A percentile compares a stretch with the other conserved stretches of the same genome.
These are phyloP conservation scores for Zalaria obscura DNA, from an alignment of 2,329 filamentous ascomycete species.

Conservation along the genomic window DNA sequence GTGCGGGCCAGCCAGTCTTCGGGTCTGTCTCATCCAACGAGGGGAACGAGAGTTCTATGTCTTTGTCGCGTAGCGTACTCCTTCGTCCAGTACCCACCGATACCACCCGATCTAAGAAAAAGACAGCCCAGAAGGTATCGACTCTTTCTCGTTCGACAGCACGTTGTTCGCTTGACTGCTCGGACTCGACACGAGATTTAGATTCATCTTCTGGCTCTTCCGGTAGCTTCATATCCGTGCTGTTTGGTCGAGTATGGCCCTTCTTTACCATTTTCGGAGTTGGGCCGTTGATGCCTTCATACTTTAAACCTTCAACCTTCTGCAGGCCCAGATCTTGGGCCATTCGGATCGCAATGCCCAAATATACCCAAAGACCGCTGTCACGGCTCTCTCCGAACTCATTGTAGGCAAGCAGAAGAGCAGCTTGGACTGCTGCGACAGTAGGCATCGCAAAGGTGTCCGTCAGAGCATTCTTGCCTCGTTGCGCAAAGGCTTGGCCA, in stretches of 20 bases:
- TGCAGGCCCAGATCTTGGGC: constrained; percentile 68
- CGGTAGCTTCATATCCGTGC: constrained; percentile 13
- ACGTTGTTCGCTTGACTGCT: constrained; percentile 39
- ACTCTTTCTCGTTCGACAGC: constrained; percentile 68
- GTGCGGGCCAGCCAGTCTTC: constrained; percentile 55
- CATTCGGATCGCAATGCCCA: constrained; percentile 76
- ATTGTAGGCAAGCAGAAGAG: constrained; percentile 72
- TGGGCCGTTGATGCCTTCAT: constrained; percentile 39
- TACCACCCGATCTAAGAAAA: constrained; percentile 75
- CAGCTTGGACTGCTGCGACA: constrained; percentile 72
- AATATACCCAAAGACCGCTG: constrained; percentile 86
- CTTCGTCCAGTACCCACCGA: constrained; percentile 76
- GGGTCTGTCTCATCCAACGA: constrained; percentile 37
- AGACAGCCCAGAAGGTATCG: constrained; percentile 83
- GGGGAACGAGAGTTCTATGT: constrained; percentile 66
- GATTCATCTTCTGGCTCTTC: constrained; percentile 21
- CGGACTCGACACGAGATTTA: constrained; percentile 14
- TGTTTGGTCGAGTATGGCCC: constrained; percentile 20
- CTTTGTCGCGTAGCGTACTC: constrained; percentile 70
- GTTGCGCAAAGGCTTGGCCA: constrained; percentile 63
- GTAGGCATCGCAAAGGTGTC: constrained; percentile 74
- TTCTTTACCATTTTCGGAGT: constrained; percentile 41
- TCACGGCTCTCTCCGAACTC: constrained; percentile 81
- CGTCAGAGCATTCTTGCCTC: constrained; percentile 69
- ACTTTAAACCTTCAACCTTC: constrained; percentile 59